Base-by-base conservation (phyloP, 495 filamentous ascomycete genomes). In the Evernia prunastri region DNA sequence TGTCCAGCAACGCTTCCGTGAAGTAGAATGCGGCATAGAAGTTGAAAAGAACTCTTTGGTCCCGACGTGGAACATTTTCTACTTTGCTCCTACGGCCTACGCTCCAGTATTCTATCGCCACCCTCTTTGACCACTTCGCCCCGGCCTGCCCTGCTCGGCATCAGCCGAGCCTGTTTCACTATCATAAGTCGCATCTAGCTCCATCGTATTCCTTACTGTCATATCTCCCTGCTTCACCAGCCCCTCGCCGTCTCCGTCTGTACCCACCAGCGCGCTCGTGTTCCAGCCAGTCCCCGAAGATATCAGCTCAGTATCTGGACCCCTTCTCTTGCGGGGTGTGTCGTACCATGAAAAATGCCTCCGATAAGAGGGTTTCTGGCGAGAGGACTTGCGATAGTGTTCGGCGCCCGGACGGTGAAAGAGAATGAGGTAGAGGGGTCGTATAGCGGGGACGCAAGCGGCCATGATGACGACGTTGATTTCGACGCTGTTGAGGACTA, bases 111-210 rank as follows among this genome's bases (percentile, higher is more conserved):
- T n/a, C n/a, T n/a, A 43, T 43, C 18, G 20, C 40, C 40, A 43
- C 40, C 40, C 40, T 43, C 3, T 18, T 18, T 43, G 40, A 43
- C 25, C 31, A 58, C 49, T 10, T 2, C 23, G 15, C 23, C 9
- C 23, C 15, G 8, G 56, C 29, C 25, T 6, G 17, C n/a, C 37
- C 17, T 27, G 37, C 36, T 15, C 39, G 3, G 25, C 1, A 10
- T 47, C 43, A 23, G 43, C 10, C 9, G 43, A 25, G 8, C n/a
- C 20, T 25, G 2, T 18, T 29, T 29, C 10, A 23, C 33, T 18
- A 11, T 45, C 61, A 63, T 63, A 45, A 31, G 23, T 58, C 20
- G 58, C 17, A 57, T 63, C 12, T 53, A 45, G 11, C 27, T 63
- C 37, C 1, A 63, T 13, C 9, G 61, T 56, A 6, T 63, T 6